A percentile compares a stretch with the other conserved stretches of the same genome.
Conservation (phyloP, 2,329 filamentous ascomycete genomes). For the Alternaria alternata region DNA sequence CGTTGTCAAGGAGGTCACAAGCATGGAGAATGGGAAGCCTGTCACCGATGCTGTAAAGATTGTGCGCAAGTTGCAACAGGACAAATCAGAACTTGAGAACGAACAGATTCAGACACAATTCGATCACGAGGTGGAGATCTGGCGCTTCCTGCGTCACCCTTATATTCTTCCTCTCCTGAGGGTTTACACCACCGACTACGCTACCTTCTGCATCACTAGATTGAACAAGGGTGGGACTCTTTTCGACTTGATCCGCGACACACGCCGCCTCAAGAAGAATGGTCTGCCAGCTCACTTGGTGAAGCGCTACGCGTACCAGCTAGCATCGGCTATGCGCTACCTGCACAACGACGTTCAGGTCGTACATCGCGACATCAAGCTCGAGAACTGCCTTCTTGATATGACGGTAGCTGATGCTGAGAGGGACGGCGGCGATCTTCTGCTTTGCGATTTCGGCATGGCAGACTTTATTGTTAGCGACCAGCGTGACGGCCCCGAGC, state of each 20-base stretch:
- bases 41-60: constrained; percentile 72
- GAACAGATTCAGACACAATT: constrained; percentile 72
- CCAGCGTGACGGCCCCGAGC: constrained; percentile 59
- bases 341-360: constrained; percentile 72
- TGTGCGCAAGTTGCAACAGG: constrained; percentile 66
- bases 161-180: constrained; percentile 69
- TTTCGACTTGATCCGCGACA: constrained; percentile 67
- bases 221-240: constrained; percentile 70
- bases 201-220: constrained; percentile 74
- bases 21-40: constrained; percentile 63
- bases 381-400: constrained; percentile 73
- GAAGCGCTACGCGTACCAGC: constrained; percentile 68
- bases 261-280: constrained; percentile 52
- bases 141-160: constrained; percentile 69
- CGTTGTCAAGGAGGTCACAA: constrained; percentile 71
- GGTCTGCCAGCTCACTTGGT: constrained; percentile 62
- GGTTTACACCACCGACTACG: constrained; percentile 72
- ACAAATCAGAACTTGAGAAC: constrained; percentile 67
- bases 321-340: constrained; percentile 71
- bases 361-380: constrained; percentile 73
- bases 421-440: constrained; percentile 62
- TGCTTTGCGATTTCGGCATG: constrained; percentile 74
- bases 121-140: constrained; percentile 73
- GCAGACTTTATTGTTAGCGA: constrained; percentile 71
- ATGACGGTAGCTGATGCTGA: constrained; percentile 59